Evolutionary conservation across 1,284 basidiomycete genomes (phyloP), one percentile per base, ranked within the genome.

Genomic region (Cryptococcus jaspeensis): DNA sequence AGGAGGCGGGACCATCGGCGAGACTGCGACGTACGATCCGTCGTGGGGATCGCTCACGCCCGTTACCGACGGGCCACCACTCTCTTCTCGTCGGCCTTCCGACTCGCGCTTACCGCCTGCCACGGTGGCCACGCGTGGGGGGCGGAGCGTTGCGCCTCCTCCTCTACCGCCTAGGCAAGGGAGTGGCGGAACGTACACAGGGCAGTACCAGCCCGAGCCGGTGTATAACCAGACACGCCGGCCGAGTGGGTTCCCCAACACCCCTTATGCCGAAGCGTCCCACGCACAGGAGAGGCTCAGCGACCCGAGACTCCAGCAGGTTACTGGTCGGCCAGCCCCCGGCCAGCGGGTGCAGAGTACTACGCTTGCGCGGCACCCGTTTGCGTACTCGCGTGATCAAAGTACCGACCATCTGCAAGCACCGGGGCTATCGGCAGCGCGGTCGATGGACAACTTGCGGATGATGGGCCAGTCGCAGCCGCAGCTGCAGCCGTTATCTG

Each of bases 371-470:
- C 35, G 59, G 35, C 63, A 66, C 48, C 66, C 66, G 5, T 63
- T 53, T 32, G 57, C 50, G 1, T 65, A 66, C 45, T 38, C 42
- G 32, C 38, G 47, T 20, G 53, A 52, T 18, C 41, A 40, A 11
- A 54, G 45, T 42, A 51, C 43, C 7, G 57, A 57, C 42, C 45
- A 59, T 35, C 50, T 57, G 9, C 59, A 57, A 22, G 38, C 58
- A 2, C 62, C 64, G 6, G 36, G 56, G 7, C 39, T 70, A 13
- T 56, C 63, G 36, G 57, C 56, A 38, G 62, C 60, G 12, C 51
- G 70, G 16, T 71, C 70, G 1, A 66, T 71, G 63, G 70, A 70
- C 32, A 71, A 64, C 44, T 54, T 71, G 6, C 62, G 66, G 18
- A 59, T 59, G 1, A 60, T 23, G 35, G 20, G 11, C 11, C 36